Conservation (phyloP, 768 basidiomycete species). For the Tylopilus cervinicoccineus region DNA sequence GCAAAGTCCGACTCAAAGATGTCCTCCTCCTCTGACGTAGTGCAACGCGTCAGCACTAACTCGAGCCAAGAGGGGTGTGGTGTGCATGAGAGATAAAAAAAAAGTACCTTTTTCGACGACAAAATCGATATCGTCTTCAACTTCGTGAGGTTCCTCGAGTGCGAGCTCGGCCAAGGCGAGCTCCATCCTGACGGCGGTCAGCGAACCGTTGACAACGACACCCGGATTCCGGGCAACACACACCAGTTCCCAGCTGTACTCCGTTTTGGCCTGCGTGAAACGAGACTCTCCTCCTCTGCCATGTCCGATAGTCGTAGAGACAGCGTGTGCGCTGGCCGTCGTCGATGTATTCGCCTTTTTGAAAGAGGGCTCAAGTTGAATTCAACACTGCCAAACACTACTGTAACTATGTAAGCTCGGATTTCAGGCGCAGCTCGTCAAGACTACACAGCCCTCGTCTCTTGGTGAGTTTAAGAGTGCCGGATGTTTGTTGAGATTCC, state of each 20-base stretch:
- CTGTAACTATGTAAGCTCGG: neutral
- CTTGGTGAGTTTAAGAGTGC: too few species aligned
- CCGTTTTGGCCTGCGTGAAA: conserved; percentile 56
- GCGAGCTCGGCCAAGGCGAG: conserved; percentile 61
- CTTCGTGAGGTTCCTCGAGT: conserved; percentile 48
- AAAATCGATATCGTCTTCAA: conserved; percentile 75
- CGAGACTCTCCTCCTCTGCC: conserved; percentile 30
- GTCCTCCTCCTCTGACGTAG: conserved; percentile 67
- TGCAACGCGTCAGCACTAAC: neutral
- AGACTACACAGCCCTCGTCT: too few species aligned
- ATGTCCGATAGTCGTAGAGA: conserved; percentile 2
- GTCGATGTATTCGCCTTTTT: neutral
- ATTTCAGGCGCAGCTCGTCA: neutral
- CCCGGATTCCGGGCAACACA: conserved; percentile 5
- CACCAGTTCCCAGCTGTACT: conserved; percentile 81
- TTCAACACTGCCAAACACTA: conserved; percentile 15
- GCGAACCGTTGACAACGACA: neutral
- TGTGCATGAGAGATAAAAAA: neutral
- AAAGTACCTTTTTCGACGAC: conserved; percentile 53
- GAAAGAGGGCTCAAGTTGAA: conserved; percentile 12
- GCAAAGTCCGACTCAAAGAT: conserved; percentile 82
- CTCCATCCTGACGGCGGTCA: conserved; percentile 54
- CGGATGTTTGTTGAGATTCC: too few species aligned
- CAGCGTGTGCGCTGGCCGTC: neutral
- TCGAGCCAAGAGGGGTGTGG: neutral